Evolutionary conservation across 1,139 yeast species (phyloP), one percentile per base, ranked within the genome.

Genomic region (Protomyces lactucae-debilis): DNA sequence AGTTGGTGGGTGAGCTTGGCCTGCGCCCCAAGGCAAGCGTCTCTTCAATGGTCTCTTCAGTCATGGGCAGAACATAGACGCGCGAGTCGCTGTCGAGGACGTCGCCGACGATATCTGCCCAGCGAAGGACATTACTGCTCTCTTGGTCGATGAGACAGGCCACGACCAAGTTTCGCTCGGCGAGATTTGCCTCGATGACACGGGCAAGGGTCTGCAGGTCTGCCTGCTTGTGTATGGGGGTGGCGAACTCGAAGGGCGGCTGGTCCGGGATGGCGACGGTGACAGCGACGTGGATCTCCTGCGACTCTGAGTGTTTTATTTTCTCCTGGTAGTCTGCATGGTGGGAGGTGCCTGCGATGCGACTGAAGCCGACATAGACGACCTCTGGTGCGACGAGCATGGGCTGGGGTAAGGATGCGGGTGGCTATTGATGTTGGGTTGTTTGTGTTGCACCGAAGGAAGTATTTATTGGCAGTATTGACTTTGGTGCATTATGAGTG

Each of bases 101-200:
- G 16, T 59, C 63, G 48, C 46, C 52, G 43, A 52, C 53, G 5
- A 52, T 40, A 23, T 59, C 63, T 14, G 40, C 37, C 63, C 63
- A 59, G n/a, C 63, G 63, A 36, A 59, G 45, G 23, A 59, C 53
- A 16, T 32, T 59, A 40, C 43, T 40, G 45, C 57, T 52, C 12
- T 51, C 57, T 23, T 21, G 55, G 36, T 59, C 63, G 12, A 52
- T 45, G 16, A 59, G 57, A 52, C 63, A 59, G n/a, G 63, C 63
- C 14, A 59, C 57, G 10, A 52, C 63, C 51, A 52, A 25, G 28
- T 51, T 28, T 6, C 53, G 56, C 43, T 59, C 57, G 36, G 32
- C 21, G 45, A 40, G 36, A 8, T 23, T 21, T 14, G 63, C 55
- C 52, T 59, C 57, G 2, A 59, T 52, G 21, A 48, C 35, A 10